These are phyloP conservation scores for Penicillium hesseltinei DNA, from an alignment of 2,329 filamentous ascomycete genomes.

Conservation along the genomic window DNA sequence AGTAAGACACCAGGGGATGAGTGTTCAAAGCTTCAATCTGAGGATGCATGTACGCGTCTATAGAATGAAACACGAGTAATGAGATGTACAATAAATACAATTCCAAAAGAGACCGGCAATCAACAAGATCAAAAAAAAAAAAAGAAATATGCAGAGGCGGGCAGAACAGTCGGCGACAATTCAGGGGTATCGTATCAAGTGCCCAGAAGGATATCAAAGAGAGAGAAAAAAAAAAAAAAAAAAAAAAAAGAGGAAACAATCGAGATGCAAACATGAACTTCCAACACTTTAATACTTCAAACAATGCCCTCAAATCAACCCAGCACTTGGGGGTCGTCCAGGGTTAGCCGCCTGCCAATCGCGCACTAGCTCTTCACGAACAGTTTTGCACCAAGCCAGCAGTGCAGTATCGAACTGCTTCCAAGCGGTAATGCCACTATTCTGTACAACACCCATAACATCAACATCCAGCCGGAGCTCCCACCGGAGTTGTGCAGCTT, in stretches of 20 bases:
- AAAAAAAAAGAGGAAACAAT: slow-evolving; percentile 12
- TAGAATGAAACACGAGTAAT: neutral
- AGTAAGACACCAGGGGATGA: too few species aligned
- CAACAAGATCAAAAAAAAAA: slow-evolving; percentile 10
- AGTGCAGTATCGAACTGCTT: slow-evolving; percentile 78
- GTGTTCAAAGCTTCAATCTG: too few species aligned
- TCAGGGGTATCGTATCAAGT: slow-evolving; percentile 31
- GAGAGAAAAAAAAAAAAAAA: slow-evolving; percentile 11
- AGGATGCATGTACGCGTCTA: slow-evolving; percentile 9
- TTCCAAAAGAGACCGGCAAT: slow-evolving; percentile 17
- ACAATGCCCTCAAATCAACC: slow-evolving; percentile 20
- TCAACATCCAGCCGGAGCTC: slow-evolving; percentile 81
- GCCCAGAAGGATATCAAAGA: slow-evolving; percentile 27
- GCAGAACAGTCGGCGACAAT: slow-evolving; percentile 20
- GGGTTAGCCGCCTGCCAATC: slow-evolving; percentile 59
- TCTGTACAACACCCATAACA: slow-evolving; percentile 81
- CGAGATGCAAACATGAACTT: slow-evolving; percentile 11
- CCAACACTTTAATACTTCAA: neutral
- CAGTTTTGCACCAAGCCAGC: slow-evolving; percentile 75
- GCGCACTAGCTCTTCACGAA: slow-evolving; percentile 76
- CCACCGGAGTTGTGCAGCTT: slow-evolving; percentile 92
- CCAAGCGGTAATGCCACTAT: slow-evolving; percentile 66
- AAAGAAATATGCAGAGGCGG: slow-evolving; percentile 19
- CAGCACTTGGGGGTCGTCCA: slow-evolving; percentile 25
- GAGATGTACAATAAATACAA: slow-evolving; percentile 11